These are phyloP conservation scores for Saturnispora serradocipensis DNA, from an alignment of 805 yeast genomes.

Conservation along the genomic window DNA sequence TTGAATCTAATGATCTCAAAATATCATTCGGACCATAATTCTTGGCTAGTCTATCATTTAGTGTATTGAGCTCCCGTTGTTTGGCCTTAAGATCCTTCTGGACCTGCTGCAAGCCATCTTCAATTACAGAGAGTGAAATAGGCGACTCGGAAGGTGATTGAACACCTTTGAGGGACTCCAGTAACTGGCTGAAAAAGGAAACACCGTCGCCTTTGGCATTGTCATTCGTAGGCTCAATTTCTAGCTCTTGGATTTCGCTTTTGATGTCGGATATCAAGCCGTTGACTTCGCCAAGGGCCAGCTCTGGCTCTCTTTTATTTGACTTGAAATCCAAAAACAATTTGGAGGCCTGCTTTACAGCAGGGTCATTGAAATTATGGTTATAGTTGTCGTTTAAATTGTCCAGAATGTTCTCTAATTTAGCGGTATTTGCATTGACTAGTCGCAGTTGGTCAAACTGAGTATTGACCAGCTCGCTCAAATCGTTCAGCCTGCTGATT, in stretches of 20 bases:
- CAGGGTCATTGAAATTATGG: conserved; percentile 78
- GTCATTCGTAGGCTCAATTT: not conserved
- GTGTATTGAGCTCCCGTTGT: conserved; percentile 12
- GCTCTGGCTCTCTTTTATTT: not conserved
- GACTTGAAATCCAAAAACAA: conserved; percentile 37
- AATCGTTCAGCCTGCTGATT: conserved; percentile 6
- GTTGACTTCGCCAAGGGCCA: not conserved
- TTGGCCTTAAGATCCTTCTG: conserved; percentile 23
- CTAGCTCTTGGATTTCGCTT: not conserved
- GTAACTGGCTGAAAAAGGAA: not conserved
- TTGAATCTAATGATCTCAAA: conserved; percentile 42
- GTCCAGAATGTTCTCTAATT: conserved; percentile 40
- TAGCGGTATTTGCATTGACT: not conserved
- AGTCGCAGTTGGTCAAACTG: not conserved
- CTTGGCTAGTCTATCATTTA: conserved; percentile 10
- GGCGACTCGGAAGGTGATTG: not conserved
- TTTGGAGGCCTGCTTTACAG: conserved; percentile 66
- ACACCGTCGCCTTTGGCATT: not conserved
- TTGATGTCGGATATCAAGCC: not conserved
- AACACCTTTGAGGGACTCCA: not conserved
- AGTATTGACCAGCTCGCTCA: conserved; percentile 12
- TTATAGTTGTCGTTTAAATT: conserved; percentile 54
- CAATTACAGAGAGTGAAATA: conserved; percentile 3
- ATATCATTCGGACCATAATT: conserved; percentile 57
- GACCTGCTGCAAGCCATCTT: conserved; percentile 14